Conservation (phyloP, 208 protist genomes). For the Wallacemonas sp. region DNA sequence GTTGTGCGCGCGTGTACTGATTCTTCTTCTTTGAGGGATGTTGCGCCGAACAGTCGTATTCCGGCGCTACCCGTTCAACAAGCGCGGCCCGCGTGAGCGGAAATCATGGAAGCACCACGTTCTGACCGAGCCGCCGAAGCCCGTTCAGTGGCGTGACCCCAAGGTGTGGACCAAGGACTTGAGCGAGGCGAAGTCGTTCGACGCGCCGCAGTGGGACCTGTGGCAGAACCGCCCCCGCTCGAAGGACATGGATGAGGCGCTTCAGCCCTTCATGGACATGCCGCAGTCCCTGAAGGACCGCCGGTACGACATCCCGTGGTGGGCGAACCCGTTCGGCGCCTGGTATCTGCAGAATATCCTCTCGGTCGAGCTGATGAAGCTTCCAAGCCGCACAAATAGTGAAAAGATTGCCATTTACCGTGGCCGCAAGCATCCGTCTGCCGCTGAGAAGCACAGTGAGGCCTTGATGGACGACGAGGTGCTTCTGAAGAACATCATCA, state of each 20-base stretch:
- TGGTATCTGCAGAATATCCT: slow-evolving; percentile 94
- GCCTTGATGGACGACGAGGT: slow-evolving; percentile 80
- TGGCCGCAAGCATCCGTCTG: slow-evolving; percentile 49
- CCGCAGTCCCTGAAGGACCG: slow-evolving; percentile 91
- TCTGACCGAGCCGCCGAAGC: slow-evolving; percentile 87
- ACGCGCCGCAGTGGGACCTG: slow-evolving; percentile 91
- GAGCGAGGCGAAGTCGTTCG: slow-evolving; percentile 91
- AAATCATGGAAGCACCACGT: slow-evolving; percentile 94
- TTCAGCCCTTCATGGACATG: slow-evolving; percentile 95
- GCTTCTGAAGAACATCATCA: slow-evolving; percentile 84
- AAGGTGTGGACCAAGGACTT: slow-evolving; percentile 93
- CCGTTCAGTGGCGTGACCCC: slow-evolving; percentile 89
- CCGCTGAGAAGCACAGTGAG: slow-evolving; percentile 55
- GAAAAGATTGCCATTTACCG: slow-evolving; percentile 92
- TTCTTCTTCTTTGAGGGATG: slow-evolving; percentile 30
- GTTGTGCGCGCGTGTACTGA: slow-evolving; percentile 7
- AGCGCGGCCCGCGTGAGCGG: slow-evolving; percentile 81
- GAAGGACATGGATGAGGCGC: slow-evolving; percentile 91
- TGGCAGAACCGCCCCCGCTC: slow-evolving; percentile 88
- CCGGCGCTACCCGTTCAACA: slow-evolving; percentile 87
- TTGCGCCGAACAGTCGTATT: slow-evolving; percentile 58
- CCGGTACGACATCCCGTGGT: slow-evolving; percentile 93
- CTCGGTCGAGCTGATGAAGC: slow-evolving; percentile 87
- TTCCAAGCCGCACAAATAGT: slow-evolving; percentile 84
- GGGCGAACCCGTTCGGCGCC: slow-evolving; percentile 93